Percentiles rank a stretch among this genome's conserved stretches.
These are phyloP conservation scores for Ganoderma meredithae DNA, from an alignment of 1,284 basidiomycete genomes.

Conservation along the genomic window DNA sequence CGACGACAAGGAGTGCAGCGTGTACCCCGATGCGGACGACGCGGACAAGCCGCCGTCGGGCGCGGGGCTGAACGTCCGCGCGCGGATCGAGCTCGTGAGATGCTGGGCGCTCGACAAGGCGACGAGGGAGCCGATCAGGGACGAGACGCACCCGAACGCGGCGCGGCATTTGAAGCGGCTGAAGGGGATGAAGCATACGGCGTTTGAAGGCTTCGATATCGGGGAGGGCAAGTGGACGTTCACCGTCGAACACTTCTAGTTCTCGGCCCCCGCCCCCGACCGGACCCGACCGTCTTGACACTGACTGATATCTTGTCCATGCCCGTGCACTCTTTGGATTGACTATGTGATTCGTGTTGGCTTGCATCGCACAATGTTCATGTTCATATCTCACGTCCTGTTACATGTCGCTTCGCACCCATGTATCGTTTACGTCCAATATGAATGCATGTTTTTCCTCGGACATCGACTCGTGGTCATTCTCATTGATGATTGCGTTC, in stretches of 20 bases:
- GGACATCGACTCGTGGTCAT: background rate
- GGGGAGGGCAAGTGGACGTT: slow-evolving; percentile 93
- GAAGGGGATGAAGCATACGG: slow-evolving; percentile 86
- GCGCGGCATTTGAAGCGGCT: slow-evolving; percentile 86
- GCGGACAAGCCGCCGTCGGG: slow-evolving; percentile 85
- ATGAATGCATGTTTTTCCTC: background rate
- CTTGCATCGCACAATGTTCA: background rate
- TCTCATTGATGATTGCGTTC: no score
- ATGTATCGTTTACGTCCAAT: slow-evolving; percentile 6
- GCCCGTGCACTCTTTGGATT: background rate
- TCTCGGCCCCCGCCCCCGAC: no score
- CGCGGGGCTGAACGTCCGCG: slow-evolving; percentile 89
- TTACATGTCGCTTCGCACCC: background rate
- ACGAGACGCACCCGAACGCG: slow-evolving; percentile 76
- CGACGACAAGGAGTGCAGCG: slow-evolving; percentile 90
- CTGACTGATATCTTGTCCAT: background rate
- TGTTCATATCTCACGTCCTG: background rate
- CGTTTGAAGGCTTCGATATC: slow-evolving; percentile 85
- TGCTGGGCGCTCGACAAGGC: slow-evolving; percentile 95
- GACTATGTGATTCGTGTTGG: background rate
- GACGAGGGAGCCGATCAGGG: slow-evolving; percentile 90
- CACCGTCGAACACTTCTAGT: slow-evolving; percentile 89
- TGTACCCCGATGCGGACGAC: slow-evolving; percentile 90
- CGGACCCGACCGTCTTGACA: no score
- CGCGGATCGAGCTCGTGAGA: slow-evolving; percentile 79